phyloP scores from a whole-genome alignment of 139 green algal species.

The Diplosphaera chodatii region DNA sequence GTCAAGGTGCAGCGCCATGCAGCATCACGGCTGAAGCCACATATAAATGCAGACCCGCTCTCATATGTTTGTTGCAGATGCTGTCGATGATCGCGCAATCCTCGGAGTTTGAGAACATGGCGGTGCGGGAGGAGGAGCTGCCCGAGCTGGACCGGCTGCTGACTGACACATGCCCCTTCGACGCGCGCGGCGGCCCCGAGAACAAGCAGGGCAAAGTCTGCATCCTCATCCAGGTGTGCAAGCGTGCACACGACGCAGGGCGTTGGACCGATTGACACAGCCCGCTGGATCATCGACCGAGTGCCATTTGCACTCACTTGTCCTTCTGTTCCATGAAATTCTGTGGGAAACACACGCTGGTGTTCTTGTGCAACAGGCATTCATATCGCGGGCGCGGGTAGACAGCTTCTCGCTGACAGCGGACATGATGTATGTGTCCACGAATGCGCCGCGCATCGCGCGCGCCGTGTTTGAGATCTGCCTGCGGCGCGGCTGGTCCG shows the following conservation, averaged over 20 bases:
- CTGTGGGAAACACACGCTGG: too few species aligned
- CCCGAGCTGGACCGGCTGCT: constrained; percentile 78
- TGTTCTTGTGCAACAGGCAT: too few species aligned
- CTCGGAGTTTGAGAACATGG: constrained; percentile 94
- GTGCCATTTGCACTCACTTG: too few species aligned
- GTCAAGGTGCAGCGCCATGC: too few species aligned
- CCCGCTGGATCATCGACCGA: too few species aligned
- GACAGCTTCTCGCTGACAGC: constrained; percentile 87
- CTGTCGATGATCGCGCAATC: constrained; percentile 78
- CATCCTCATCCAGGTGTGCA: constrained; percentile 80
- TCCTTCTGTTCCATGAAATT: too few species aligned
- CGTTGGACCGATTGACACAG: too few species aligned
- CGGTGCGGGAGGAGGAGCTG: constrained; percentile 92
- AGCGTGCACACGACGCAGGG: too few species aligned
- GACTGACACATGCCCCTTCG: constrained; percentile 48
- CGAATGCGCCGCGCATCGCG: constrained; percentile 83
- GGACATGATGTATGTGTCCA: constrained; percentile 88
- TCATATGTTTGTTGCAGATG: too few species aligned
- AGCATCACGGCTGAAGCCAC: too few species aligned
- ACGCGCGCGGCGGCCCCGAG: constrained; percentile 70
- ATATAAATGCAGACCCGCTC: too few species aligned
- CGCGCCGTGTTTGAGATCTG: constrained; percentile 93
- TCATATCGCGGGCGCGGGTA: constrained; percentile 67
- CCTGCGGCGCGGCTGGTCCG: constrained; percentile 64
- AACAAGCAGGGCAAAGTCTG: constrained; percentile 89